Evolutionary conservation across 306 rosid species (phyloP), one percentile per base, ranked within the genome.

Genomic region (Rubus idaeus): DNA sequence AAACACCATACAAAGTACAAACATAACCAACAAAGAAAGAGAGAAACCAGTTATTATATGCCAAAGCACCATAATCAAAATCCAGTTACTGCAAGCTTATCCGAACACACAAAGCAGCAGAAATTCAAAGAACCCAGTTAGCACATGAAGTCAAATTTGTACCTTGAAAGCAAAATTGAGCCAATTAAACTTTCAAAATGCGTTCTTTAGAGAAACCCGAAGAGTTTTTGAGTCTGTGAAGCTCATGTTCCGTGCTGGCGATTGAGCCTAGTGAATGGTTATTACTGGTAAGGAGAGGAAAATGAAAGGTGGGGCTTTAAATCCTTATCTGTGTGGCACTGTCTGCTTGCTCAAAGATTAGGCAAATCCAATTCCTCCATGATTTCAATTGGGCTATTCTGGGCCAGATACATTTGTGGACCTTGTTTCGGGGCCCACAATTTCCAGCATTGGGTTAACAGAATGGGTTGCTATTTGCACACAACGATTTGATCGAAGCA

Each of bases 291-390:
- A 79, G 85, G 73, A 77, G 87, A 82, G 85, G 91, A 89, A 84
- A 91, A 91, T 85, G 97, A 88, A 89, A 78, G 97, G 98, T 77
- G 93, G 86, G 77, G 87, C 89, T 89, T 85, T 74, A 83, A 89
- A 89, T 90, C 93, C 98, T 94, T 94, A 94, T 94, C 97, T 82
- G 81, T 75, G 70, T 73, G 18, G 41, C 42, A 66, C 4, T 51
- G 77, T 71, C 71, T 23, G 51, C 68, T 75, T 65, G 60, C 79
- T 68, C 76, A 46, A 16, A 42, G 81, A 68, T 71, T 23, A 52
- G 81, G 55, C 78, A 57, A 35, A 47, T 64, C 71, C 71, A 66
- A 64, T 16, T 64, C 46, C 68, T 35, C 51, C 18, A 20, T 35
- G 71, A n/a, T 65, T 45, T 64, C 20, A 53, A 55, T 75, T 69